A percentile compares a stretch with the other conserved stretches of the same genome.
Conservation (phyloP, 768 basidiomycete species). For the Collybia mongolica region DNA sequence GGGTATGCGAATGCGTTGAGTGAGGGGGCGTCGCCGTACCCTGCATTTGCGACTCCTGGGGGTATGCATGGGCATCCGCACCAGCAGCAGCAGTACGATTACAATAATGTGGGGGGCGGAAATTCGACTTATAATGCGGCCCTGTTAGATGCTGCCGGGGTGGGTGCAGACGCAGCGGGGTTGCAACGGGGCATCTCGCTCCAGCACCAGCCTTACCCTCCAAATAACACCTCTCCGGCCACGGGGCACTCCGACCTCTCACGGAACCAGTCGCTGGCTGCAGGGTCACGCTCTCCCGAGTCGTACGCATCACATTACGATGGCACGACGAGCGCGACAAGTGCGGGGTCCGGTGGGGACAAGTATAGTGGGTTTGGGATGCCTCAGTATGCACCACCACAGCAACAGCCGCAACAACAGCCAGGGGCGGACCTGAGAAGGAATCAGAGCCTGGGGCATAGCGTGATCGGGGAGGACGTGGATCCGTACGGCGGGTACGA, state of each 20-base stretch:
- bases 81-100: neutral
- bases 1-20: conserved; percentile 31
- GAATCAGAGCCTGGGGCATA: neutral
- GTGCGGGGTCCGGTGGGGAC: no score
- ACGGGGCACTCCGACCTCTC: conserved; percentile 5
- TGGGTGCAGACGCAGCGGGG: conserved; percentile 5
- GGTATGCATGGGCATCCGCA: conserved; percentile 2
- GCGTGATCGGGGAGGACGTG: conserved; percentile 2
- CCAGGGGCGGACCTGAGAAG: neutral
- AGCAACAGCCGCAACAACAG: neutral
- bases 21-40: conserved; percentile 36
- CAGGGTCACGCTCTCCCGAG: conserved; percentile 1
- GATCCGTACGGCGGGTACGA: conserved; percentile 36
- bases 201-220: conserved; percentile 7
- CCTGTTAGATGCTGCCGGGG: conserved; percentile 22
- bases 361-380: no score
- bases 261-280: conserved; percentile 10
- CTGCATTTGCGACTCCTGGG: conserved; percentile 33
- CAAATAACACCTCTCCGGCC: neutral
- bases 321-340: neutral
- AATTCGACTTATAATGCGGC: neutral
- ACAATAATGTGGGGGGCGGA: neutral
- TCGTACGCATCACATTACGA: conserved; percentile 11
- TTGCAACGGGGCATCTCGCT: conserved; percentile 19
- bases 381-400: no score